These are phyloP conservation scores for Phylloporus arenicola DNA, from an alignment of 768 basidiomycete genomes.

Conservation along the genomic window DNA sequence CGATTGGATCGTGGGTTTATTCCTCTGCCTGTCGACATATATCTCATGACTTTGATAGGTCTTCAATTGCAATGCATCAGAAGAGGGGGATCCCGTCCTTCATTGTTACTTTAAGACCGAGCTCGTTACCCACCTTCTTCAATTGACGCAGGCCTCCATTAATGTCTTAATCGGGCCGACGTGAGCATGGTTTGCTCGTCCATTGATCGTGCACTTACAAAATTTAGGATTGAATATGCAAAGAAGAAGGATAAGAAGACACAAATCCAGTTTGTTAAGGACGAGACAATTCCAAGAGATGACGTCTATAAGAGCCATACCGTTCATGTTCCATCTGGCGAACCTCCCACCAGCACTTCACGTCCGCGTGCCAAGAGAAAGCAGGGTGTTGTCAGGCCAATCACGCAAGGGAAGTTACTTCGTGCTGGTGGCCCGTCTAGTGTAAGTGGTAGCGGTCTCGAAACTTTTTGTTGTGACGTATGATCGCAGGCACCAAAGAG, in stretches of 20 bases:
- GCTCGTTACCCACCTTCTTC: constrained; percentile 73
- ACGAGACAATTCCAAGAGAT: constrained; percentile 73
- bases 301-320: constrained; percentile 93
- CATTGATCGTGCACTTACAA: constrained; percentile 9
- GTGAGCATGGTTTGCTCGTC: constrained; percentile 43
- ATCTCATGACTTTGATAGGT: constrained; percentile 42
- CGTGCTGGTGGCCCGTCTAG: constrained; percentile 70
- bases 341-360: constrained; percentile 75
- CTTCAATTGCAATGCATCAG: constrained; percentile 70
- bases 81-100: constrained; percentile 93
- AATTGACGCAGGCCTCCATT: constrained; percentile 72
- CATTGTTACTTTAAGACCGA: constrained; percentile 96
- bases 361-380: constrained; percentile 84
- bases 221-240: constrained; percentile 70
- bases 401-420: constrained; percentile 79
- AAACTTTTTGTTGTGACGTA: constrained; percentile 1
- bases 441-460: constrained; percentile 27
- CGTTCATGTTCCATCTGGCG: constrained; percentile 84
- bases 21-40: not conserved
- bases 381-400: constrained; percentile 77
- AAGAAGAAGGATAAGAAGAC: constrained; percentile 98
- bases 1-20: constrained; percentile 79
- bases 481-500: constrained; percentile 41
- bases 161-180: constrained; percentile 67
- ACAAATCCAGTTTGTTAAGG: constrained; percentile 81